Evolutionary conservation across 164 flowering plant species (phyloP).

Genomic region (Aristolochia fimbriata): DNA sequence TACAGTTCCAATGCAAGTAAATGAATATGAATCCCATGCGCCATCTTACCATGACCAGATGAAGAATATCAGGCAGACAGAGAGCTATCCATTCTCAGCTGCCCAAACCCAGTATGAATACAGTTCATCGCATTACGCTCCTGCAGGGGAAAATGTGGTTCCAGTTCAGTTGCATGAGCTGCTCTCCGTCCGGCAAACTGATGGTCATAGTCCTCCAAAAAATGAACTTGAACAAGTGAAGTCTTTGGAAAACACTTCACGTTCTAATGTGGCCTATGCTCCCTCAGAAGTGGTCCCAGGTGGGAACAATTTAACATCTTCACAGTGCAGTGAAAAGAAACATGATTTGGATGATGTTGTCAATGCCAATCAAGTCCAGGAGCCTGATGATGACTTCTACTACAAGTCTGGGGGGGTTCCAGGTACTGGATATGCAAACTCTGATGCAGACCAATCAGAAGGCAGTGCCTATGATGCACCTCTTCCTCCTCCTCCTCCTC

Average conservation of each 20-base stretch:
- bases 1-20: constrained; percentile 20
- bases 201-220: background rate
- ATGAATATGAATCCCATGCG: constrained; percentile 19
- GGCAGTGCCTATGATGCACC: constrained; percentile 33
- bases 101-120: constrained; percentile 20
- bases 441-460: constrained; percentile 36
- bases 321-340: constrained; percentile 12
- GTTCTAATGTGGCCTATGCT: constrained; percentile 8
- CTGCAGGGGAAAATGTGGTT: constrained; percentile 20
- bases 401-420: constrained; percentile 20
- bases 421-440: constrained; percentile 23
- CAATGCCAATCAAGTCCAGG: constrained; percentile 15
- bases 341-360: constrained; percentile 24
- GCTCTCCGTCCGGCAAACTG: constrained; percentile 16
- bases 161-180: constrained; percentile 20
- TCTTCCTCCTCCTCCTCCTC: constrained; percentile 35
- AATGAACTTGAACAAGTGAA: constrained; percentile 11
- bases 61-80: constrained; percentile 18
- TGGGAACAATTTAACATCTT: constrained; percentile 9
- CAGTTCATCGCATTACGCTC: constrained; percentile 14
- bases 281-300: constrained; percentile 20
- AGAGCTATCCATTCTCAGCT: constrained; percentile 17
- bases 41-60: constrained; percentile 22
- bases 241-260: constrained; percentile 20
- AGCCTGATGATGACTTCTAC: constrained; percentile 23